phyloP scores from a whole-genome alignment of 148 eudicot species.

The Cornus kousa region DNA sequence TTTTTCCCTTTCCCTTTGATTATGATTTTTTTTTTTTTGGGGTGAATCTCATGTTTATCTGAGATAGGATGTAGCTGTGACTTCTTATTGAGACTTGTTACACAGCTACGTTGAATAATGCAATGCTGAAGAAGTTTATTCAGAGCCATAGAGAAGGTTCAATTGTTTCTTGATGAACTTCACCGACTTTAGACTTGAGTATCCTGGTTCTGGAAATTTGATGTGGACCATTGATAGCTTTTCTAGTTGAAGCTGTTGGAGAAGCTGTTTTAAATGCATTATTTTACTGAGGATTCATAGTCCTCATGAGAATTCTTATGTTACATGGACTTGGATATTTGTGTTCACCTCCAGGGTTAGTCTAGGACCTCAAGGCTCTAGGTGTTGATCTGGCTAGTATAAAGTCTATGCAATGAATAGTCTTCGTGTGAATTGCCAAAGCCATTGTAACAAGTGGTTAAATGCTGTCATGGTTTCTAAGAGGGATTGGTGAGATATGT shows the following conservation, averaged over 20 bases:
- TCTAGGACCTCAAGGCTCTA: too few relatives aligned
- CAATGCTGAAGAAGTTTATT: not conserved
- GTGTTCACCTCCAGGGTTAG: not conserved
- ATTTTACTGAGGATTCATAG: not conserved
- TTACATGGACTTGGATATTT: not conserved
- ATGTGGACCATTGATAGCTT: not conserved
- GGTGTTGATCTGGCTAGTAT: too few relatives aligned
- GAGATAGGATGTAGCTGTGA: not conserved
- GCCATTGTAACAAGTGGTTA: too few relatives aligned
- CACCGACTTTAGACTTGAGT: not conserved
- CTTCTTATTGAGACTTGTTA: not conserved
- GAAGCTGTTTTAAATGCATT: not conserved
- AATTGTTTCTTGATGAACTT: not conserved
- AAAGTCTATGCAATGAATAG: too few relatives aligned
- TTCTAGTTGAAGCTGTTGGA: too few relatives aligned
- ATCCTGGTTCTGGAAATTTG: not conserved
- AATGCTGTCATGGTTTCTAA: too few relatives aligned
- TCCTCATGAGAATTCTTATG: not conserved
- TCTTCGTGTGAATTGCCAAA: not conserved
- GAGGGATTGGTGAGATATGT: too few relatives aligned
- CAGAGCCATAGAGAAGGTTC: not conserved
- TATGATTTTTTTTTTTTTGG: too few relatives aligned
- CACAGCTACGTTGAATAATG: not conserved
- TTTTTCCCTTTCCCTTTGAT: too few relatives aligned
- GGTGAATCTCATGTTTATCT: not conserved